Base-by-base conservation (phyloP, 1,139 yeast species). In the Scheffersomyces segobiensis region DNA sequence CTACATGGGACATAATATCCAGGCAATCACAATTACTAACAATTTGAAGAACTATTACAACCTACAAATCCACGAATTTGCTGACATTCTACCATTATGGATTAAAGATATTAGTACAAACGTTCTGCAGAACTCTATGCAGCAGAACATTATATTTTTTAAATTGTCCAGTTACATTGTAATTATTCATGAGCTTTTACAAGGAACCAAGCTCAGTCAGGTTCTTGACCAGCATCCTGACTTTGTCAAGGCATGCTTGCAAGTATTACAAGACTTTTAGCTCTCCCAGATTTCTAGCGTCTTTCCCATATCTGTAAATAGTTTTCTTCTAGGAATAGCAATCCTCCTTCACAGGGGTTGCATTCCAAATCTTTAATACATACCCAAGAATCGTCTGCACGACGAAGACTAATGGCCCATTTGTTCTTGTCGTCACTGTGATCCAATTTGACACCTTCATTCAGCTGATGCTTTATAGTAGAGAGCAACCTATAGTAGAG, bases 231-330 rank as follows among this genome's bases (percentile, higher is more conserved):
- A 24, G 18, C 39, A 48, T n/a, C 56, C 57, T 1, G 59, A 54
- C 0, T 57, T 65, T 32, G 55, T 62, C 21, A 14, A 55, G 1
- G 24, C 49, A 26, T 60, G 60, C 51, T 53, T 58, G 32, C 26
- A 53, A 10, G 47, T 57, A 1, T 17, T 62, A 5, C 57, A 54
- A 42, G 48, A 42, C 46, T 60, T 54, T 50, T 62, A 54, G 20
- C 26, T 18, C 46, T 3, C 47, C 50, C 56, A 14, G 20, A n/a
- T n/a, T 24, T 22, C 47, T 46, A 18, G 26, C 48, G 20, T 50
- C 74, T 70, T 63, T 85, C 83, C 96, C 96, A 89, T 19, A 89
- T 73, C 69, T 89, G 93, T 50, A 91, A 73, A 70, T 85, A 86
- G 53, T 85, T 82, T 62, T 88, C 91, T 52, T 82, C 80, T 49